phyloP scores from a whole-genome alignment of 352 stramenopile genomes.

The Phytophthora foliorum region DNA sequence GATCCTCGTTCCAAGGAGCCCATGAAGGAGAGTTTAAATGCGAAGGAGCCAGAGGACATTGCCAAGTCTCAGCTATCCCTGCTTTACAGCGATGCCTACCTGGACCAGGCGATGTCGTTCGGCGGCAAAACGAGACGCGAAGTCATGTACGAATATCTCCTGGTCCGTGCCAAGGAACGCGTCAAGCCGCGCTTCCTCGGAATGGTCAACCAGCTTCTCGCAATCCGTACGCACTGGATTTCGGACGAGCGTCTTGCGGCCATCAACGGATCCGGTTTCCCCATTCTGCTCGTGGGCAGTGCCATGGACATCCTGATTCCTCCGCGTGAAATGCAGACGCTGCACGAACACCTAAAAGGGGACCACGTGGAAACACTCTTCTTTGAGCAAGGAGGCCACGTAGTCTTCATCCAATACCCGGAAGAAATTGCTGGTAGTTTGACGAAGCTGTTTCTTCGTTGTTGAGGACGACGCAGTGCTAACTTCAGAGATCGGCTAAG shows the following conservation, averaged over 20 bases:
- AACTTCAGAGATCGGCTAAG: too few species aligned
- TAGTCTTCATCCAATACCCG: slow-evolving; percentile 43
- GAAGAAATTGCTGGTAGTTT: slow-evolving; percentile 31
- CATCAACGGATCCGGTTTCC: slow-evolving; percentile 49
- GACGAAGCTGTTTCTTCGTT: slow-evolving; percentile 17
- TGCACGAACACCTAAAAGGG: slow-evolving; percentile 36
- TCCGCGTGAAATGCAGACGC: slow-evolving; percentile 37
- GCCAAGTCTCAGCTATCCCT: slow-evolving; percentile 38
- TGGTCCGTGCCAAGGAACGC: slow-evolving; percentile 20
- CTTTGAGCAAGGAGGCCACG: slow-evolving; percentile 45
- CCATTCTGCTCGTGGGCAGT: slow-evolving; percentile 51
- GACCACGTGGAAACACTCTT: slow-evolving; percentile 41
- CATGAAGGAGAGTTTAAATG: slow-evolving; percentile 40
- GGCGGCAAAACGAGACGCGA: slow-evolving; percentile 32
- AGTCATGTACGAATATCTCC: slow-evolving; percentile 30
- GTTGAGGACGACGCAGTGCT: not conserved
- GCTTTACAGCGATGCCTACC: slow-evolving; percentile 44
- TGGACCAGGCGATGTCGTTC: slow-evolving; percentile 44
- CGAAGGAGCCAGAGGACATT: slow-evolving; percentile 40
- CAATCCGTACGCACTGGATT: slow-evolving; percentile 48
- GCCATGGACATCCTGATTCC: slow-evolving; percentile 53
- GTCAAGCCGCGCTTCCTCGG: slow-evolving; percentile 22
- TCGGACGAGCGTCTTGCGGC: slow-evolving; percentile 48
- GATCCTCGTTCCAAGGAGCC: slow-evolving; percentile 42
- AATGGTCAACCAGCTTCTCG: slow-evolving; percentile 39